These are phyloP conservation scores for Rhodomyrtus psidioides DNA, from an alignment of 441 rosid genomes.

Conservation along the genomic window DNA sequence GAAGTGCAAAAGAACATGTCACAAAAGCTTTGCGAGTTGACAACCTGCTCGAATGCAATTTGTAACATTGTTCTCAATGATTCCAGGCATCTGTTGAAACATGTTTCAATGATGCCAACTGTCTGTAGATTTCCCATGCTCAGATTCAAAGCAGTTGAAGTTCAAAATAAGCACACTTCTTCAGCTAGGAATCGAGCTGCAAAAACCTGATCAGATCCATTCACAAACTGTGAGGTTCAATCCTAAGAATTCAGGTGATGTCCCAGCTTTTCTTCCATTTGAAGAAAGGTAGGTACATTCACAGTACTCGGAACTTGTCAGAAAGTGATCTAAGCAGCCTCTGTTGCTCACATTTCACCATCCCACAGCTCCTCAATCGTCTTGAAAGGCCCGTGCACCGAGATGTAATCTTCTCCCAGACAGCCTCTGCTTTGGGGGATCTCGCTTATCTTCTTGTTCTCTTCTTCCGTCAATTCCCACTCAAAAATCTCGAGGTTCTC, in stretches of 20 bases:
- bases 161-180: background rate
- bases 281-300: background rate
- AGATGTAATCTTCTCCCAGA: conserved; percentile 30
- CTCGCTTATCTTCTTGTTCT: conserved; percentile 20
- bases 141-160: background rate
- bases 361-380: conserved; percentile 47
- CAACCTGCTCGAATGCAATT: background rate
- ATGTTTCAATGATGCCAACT: background rate
- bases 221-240: background rate
- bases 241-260: background rate
- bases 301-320: background rate
- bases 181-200: background rate
- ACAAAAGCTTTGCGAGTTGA: background rate
- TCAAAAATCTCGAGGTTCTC: conserved; percentile 37
- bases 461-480: conserved; percentile 36
- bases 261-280: background rate
- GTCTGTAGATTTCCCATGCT: background rate
- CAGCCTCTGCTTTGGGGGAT: conserved; percentile 34
- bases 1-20: background rate
- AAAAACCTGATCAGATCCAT: background rate
- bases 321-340: background rate
- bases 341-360: conserved; percentile 5
- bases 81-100: background rate
- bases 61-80: background rate
- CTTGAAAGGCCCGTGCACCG: conserved; percentile 32